phyloP scores from a whole-genome alignment of 257 asterid species.

The Solanum lycopersicoides region DNA sequence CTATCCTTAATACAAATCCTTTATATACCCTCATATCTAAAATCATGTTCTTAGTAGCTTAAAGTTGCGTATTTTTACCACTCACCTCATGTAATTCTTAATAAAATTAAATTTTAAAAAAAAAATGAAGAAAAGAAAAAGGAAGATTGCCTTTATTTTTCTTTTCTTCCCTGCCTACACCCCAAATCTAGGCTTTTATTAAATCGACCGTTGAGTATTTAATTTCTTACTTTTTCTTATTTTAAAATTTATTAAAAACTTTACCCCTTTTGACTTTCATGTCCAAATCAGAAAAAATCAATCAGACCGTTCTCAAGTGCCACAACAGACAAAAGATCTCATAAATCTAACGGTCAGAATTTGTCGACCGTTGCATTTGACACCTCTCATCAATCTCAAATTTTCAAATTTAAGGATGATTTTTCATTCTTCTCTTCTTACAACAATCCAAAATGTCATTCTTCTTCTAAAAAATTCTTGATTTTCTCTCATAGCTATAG shows the following conservation, averaged over 20 bases:
- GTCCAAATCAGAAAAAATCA: conserved; percentile 21
- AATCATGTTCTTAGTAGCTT: rapidly evolving
- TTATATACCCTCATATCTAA: rapidly evolving
- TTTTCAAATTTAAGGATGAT: conserved; percentile 32
- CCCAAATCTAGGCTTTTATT: not conserved
- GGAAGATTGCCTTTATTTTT: not conserved
- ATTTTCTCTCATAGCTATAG: not conserved
- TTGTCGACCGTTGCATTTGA: conserved; percentile 61
- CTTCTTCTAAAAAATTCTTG: not conserved
- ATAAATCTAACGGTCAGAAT: conserved; percentile 21
- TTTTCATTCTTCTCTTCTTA: not conserved
- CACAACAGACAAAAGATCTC: conserved; percentile 27
- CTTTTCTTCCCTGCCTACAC: not conserved
- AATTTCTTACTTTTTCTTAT: conserved; percentile 13
- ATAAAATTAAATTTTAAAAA: too few species aligned
- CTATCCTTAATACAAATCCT: too few species aligned
- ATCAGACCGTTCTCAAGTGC: conserved; percentile 30
- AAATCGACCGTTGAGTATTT: conserved; percentile 35
- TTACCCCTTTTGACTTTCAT: not conserved
- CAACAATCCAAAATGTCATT: not conserved
- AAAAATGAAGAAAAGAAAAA: too few species aligned
- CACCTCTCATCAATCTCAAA: conserved; percentile 10
- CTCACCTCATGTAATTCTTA: not conserved
- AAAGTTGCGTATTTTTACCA: rapidly evolving
- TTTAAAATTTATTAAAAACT: not conserved